Evolutionary conservation across 1,284 basidiomycete species (phyloP).

Genomic region (Phaffia rhodozyma): DNA sequence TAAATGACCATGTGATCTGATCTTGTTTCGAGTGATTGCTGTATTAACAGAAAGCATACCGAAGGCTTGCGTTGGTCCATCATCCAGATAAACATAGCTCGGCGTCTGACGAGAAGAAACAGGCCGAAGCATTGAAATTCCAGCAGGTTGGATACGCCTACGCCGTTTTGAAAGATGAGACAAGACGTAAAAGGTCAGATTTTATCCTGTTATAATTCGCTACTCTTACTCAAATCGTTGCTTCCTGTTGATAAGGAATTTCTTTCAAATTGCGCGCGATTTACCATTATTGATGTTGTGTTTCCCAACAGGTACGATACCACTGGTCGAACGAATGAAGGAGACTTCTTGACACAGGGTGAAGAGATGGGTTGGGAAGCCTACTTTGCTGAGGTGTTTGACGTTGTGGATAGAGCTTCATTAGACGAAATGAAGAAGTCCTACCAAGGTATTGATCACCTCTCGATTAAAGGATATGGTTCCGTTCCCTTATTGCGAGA

Average conservation of each 20-base stretch:
- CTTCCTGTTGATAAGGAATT: no score
- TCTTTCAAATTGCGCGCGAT: no score
- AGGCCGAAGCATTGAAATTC: constrained; percentile 58
- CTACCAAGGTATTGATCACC: constrained; percentile 60
- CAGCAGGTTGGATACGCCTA: constrained; percentile 87
- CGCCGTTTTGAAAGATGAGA: constrained; percentile 66
- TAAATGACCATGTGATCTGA: neutral
- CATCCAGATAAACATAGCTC: constrained; percentile 80
- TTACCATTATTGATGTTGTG: constrained; percentile 15
- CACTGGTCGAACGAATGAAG: constrained; percentile 72
- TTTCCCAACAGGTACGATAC: constrained; percentile 47
- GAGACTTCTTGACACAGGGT: constrained; percentile 47
- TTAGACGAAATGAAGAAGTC: constrained; percentile 79
- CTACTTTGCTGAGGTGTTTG: constrained; percentile 81
- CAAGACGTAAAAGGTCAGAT: constrained; percentile 45
- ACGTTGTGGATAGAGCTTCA: constrained; percentile 67
- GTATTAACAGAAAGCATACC: constrained; percentile 55
- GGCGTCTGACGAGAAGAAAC: constrained; percentile 48
- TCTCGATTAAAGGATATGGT: no score
- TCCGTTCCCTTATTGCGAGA: no score
- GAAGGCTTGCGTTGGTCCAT: constrained; percentile 62
- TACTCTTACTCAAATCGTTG: no score
- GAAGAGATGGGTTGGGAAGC: constrained; percentile 82
- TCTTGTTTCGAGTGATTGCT: neutral
- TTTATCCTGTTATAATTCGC: neutral